These are phyloP conservation scores for Phytophthora tubulina DNA, from an alignment of 352 stramenopile genomes.

Conservation along the genomic window DNA sequence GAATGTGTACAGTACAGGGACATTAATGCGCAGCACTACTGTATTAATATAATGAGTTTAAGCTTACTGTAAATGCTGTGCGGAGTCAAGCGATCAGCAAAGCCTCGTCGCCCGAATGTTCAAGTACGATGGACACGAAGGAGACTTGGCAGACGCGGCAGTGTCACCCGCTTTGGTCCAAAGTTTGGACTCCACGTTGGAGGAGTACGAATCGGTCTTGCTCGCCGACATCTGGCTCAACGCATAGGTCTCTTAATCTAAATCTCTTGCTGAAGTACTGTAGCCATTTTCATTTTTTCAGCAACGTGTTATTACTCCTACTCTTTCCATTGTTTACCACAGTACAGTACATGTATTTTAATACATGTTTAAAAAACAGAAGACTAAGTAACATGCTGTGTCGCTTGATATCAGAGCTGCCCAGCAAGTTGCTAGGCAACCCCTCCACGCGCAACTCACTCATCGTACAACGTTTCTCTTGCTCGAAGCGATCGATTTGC, in stretches of 20 bases:
- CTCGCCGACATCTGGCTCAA: background rate
- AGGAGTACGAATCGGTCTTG: background rate
- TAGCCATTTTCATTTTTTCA: too few species aligned
- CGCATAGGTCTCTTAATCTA: background rate
- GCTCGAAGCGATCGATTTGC: background rate
- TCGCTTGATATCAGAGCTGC: too few species aligned
- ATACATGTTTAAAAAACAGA: background rate
- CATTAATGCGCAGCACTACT: too few species aligned
- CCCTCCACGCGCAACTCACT: background rate
- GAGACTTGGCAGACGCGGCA: conserved; percentile 11
- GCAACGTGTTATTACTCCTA: too few species aligned
- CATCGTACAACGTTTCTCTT: conserved; percentile 2
- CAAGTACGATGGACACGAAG: conserved; percentile 7
- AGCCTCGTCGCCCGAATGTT: conserved; percentile 4
- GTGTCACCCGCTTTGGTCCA: conserved; percentile 7
- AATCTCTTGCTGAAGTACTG: too few species aligned
- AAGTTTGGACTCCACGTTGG: too few species aligned
- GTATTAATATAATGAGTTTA: too few species aligned
- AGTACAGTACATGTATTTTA: too few species aligned
- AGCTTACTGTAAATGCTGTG: background rate
- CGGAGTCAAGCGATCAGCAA: conserved; percentile 7
- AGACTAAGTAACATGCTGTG: background rate
- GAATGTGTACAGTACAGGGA: background rate
- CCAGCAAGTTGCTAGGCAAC: background rate
- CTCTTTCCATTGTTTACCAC: too few species aligned